These are phyloP conservation scores for Haberlea rhodopensis DNA, from an alignment of 257 asterid genomes.

Conservation along the genomic window DNA sequence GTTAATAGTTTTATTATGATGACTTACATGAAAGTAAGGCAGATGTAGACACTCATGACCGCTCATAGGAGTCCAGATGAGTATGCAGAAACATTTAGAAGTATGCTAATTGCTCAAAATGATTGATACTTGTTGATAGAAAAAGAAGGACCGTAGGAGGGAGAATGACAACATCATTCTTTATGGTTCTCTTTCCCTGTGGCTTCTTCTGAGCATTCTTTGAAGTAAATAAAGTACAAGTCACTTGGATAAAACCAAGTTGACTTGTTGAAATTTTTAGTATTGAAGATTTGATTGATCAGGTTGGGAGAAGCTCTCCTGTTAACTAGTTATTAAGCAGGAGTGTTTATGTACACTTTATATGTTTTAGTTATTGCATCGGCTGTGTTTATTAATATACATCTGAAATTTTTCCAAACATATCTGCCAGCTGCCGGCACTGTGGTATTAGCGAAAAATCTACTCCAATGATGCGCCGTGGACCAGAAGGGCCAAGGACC, in stretches of 20 bases:
- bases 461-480: constrained; percentile 89
- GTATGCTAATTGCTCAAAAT: not conserved
- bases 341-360: not conserved
- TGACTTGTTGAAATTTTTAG: constrained; percentile 7
- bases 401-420: constrained; percentile 9
- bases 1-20: constrained; percentile 4
- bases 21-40: constrained; percentile 1
- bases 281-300: not conserved
- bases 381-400: constrained; percentile 1
- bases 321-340: not conserved
- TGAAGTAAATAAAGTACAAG: not conserved
- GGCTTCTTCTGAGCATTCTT: not conserved
- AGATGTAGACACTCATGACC: not conserved
- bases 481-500: constrained; percentile 85
- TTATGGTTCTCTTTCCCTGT: not conserved
- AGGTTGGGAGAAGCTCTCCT: not conserved
- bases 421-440: constrained; percentile 57
- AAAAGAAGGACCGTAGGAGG: not conserved
- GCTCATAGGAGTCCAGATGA: not conserved
- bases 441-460: constrained; percentile 68
- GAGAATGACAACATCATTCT: not conserved
- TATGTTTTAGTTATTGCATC: constrained; percentile 8
- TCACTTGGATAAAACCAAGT: constrained; percentile 6
- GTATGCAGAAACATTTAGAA: not conserved
- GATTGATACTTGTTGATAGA: not conserved